Evolutionary conservation across 2,329 filamentous ascomycete species (phyloP), one percentile per base, ranked within the genome.

Genomic region (Fusarium sp.): DNA sequence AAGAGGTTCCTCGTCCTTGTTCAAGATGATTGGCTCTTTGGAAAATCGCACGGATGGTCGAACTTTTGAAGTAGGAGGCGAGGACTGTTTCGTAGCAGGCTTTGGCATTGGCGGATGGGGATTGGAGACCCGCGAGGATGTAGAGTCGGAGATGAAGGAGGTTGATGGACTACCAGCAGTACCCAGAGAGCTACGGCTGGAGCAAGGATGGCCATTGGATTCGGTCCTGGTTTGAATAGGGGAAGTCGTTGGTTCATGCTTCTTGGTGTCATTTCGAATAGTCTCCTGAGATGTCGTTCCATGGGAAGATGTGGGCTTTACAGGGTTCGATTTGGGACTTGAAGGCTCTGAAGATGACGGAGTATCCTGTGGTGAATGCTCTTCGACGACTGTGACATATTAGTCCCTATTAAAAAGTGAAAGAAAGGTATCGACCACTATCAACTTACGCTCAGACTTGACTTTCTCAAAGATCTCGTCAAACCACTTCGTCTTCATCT

Each of bases 1-100:
- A 6, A 22, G 56, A 52, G 46, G 37, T 13, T 55, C 43, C 6
- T 65, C 47, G 7, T 65, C 65, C 6, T 69, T 68, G 30, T 76
- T 65, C 8, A 77, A 41, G 3, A 76, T 62, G 2, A 76, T 65
- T 0, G 75, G 75, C 1, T 53, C 72, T 3, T 78, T 72, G 4
- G 75, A 76, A 58, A 78, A 78, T 41, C 75, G 76, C 8, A 78
- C 77, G 1, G 73, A 73, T 7, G 70, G 76, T 0, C 75, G 72
- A 6, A 60, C 19, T 47, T 63, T 75, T 11, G 71, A 61, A 9
- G 50, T 57, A 13, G 61, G 26, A 13, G 60, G 54, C 3, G 56
- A 57, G 7, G 63, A 46, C 17, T 62, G 51, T 2, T 50, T 48
- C 2, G 52, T 39, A 20, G 57, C 39, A 2, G 69, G 48, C 24